These are phyloP conservation scores for Aegilops tauschii DNA, from an alignment of 176 grass and related monocot species.

Conservation along the genomic window DNA sequence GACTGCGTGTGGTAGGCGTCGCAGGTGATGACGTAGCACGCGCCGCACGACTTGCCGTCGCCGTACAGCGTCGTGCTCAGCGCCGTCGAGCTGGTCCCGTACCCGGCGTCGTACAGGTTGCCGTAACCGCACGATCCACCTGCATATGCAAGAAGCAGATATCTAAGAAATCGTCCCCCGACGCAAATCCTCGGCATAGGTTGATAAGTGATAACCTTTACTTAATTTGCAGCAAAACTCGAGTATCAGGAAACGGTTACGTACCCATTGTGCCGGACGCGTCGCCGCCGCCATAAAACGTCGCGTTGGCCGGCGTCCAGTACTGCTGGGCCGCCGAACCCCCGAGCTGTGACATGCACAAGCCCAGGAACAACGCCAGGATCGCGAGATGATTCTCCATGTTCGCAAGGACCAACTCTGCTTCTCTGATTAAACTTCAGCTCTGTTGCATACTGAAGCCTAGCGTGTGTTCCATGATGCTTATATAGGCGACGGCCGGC, in stretches of 20 bases:
- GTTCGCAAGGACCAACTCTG: background rate
- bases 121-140: conserved; percentile 62
- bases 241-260: background rate
- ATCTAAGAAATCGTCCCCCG: background rate
- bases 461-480: background rate
- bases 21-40: conserved; percentile 42
- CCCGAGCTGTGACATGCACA: background rate
- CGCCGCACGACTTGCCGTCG: conserved; percentile 45
- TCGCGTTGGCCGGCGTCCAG: conserved; percentile 42
- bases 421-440: background rate
- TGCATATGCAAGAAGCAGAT: background rate
- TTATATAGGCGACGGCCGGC: conserved; percentile 29
- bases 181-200: background rate
- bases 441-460: background rate
- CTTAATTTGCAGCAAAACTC: background rate
- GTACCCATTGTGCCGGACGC: conserved; percentile 50
- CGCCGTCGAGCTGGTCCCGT: conserved; percentile 41
- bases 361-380: conserved; percentile 4
- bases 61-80: conserved; percentile 59
- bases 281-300: conserved; percentile 49
- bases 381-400: conserved; percentile 20
- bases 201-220: no score
- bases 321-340: background rate
- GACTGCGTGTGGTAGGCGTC: background rate
- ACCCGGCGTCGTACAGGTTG: conserved; percentile 45